Percentiles rank a stretch among this genome's conserved stretches.
phyloP scores from a whole-genome alignment of 192 early-diverging fungal genomes.

The Oehlia diaphana region DNA sequence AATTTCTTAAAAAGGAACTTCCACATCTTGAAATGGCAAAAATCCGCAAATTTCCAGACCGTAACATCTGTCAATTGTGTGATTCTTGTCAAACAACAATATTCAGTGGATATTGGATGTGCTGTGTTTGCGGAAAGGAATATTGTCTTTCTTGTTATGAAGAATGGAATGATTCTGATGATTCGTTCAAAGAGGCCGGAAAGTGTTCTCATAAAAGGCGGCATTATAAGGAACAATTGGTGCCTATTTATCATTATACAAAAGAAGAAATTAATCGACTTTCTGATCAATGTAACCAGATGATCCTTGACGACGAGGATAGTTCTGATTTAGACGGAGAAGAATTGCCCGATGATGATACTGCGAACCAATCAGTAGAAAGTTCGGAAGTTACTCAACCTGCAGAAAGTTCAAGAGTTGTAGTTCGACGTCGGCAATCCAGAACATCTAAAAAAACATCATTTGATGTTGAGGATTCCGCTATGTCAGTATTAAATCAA shows the following conservation, averaged over 20 bases:
- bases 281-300: neutral
- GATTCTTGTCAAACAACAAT: slow-evolving; percentile 5
- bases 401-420: neutral
- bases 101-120: slow-evolving; percentile 23
- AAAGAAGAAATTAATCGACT: neutral
- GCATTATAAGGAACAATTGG: slow-evolving; percentile 8
- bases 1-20: slow-evolving; percentile 4
- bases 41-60: neutral
- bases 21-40: neutral
- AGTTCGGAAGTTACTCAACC: neutral
- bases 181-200: too few species aligned
- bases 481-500: neutral
- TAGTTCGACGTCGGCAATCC: neutral
- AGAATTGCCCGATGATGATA: neutral
- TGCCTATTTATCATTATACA: slow-evolving; percentile 7
- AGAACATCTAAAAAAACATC: neutral
- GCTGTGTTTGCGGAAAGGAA: slow-evolving; percentile 14
- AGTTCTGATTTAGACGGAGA: neutral
- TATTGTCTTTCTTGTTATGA: slow-evolving; percentile 3
- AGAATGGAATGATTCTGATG: neutral
- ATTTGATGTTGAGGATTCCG: neutral
- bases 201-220: neutral
- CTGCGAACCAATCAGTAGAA: neutral
- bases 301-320: neutral
- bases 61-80: slow-evolving; percentile 5